These are phyloP conservation scores for Quercus dentata DNA, from an alignment of 306 rosid species.

Conservation along the genomic window DNA sequence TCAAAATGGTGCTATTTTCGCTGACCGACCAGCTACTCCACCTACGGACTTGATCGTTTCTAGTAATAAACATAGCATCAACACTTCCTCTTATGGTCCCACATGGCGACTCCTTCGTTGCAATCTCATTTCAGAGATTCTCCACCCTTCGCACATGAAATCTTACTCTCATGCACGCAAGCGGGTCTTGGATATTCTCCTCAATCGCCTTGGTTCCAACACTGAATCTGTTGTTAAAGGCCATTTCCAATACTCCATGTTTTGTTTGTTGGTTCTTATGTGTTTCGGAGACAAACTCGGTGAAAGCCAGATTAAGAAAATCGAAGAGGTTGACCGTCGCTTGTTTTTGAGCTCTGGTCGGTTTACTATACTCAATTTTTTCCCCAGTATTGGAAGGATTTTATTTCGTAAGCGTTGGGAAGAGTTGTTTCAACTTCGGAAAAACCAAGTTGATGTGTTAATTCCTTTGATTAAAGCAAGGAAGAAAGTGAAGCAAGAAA, in stretches of 20 bases:
- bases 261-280: background rate
- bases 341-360: background rate
- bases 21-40: background rate
- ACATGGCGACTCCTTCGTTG: background rate
- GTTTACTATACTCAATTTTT: background rate
- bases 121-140: background rate
- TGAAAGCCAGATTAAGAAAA: background rate
- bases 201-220: no score
- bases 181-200: background rate
- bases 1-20: slow-evolving; percentile 20
- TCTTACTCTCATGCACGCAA: background rate
- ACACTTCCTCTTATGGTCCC: background rate
- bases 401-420: background rate
- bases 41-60: background rate
- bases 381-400: background rate
- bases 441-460: background rate
- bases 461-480: background rate
- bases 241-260: background rate
- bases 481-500: background rate
- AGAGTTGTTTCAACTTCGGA: background rate
- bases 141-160: background rate
- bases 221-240: background rate
- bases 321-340: background rate
- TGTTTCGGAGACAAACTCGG: background rate
- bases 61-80: background rate